Percentiles rank a stretch among this genome's conserved stretches.
Conservation (phyloP, 2,329 filamentous ascomycete species). For the Bertia moriformis region DNA sequence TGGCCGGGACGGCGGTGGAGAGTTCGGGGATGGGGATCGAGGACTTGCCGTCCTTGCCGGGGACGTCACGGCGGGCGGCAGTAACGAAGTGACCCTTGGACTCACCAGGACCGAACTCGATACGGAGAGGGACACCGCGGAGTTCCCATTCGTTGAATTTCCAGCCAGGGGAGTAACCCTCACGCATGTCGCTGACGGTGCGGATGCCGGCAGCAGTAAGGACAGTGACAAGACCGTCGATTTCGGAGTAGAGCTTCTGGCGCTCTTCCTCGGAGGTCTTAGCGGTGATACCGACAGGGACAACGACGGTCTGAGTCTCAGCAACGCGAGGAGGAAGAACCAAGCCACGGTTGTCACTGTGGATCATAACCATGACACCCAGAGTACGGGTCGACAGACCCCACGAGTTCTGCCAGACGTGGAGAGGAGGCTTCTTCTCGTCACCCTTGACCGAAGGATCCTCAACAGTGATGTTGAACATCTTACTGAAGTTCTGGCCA, state of each 20-base stretch:
- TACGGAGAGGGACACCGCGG: constrained; percentile 58
- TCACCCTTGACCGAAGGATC: constrained; percentile 30
- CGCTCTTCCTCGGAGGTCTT: constrained; percentile 43
- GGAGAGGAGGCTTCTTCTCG: constrained; percentile 41
- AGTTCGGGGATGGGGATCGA: constrained; percentile 44
- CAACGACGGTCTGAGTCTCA: constrained; percentile 51
- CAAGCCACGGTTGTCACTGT: constrained; percentile 59
- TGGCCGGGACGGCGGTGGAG: constrained; percentile 37
- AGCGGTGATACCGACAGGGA: constrained; percentile 55
- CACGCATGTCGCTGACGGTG: constrained; percentile 50
- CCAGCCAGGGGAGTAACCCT: constrained; percentile 59
- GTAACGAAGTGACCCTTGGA: constrained; percentile 52
- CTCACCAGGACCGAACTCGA: constrained; percentile 63
- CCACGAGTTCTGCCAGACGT: constrained; percentile 70
- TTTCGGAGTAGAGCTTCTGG: constrained; percentile 43
- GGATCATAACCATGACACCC: constrained; percentile 65
- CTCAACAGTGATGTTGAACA: constrained; percentile 66
- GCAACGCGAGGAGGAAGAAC: constrained; percentile 59
- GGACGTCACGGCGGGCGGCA: constrained; percentile 50
- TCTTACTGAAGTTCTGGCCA: constrained; percentile 65
- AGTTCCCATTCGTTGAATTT: constrained; percentile 66
- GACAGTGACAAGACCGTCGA: constrained; percentile 38
- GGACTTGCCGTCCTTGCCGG: constrained; percentile 31
- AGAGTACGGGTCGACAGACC: constrained; percentile 62
- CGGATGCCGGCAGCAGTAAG: constrained; percentile 44